Conservation (phyloP, 768 basidiomycete species). For the Lactifluus echinatus region DNA sequence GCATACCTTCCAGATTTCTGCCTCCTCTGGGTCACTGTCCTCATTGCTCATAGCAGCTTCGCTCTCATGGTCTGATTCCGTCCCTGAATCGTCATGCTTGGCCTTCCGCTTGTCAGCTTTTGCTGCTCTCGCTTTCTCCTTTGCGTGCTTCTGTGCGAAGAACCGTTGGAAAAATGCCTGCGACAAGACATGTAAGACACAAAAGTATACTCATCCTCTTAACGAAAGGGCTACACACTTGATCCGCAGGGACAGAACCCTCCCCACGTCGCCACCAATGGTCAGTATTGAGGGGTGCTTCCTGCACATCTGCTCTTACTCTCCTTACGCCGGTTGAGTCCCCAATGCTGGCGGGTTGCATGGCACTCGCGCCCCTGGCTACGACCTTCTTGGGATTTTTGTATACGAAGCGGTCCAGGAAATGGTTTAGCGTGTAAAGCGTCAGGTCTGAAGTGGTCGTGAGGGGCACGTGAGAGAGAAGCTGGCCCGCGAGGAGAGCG, state of each 20-base stretch:
- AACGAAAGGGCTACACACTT: conserved; percentile 40
- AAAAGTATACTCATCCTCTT: neutral
- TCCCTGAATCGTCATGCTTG: conserved; percentile 29
- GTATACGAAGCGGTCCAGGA: conserved; percentile 95
- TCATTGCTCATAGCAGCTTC: conserved; percentile 32
- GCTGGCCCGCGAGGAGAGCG: conserved; percentile 75
- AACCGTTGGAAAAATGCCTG: conserved; percentile 89
- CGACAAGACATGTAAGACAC: neutral
- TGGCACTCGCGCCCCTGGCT: conserved; percentile 75
- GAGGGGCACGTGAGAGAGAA: conserved; percentile 62
- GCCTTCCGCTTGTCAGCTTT: conserved; percentile 42
- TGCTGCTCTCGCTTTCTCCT: conserved; percentile 39
- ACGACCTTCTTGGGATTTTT: conserved; percentile 81
- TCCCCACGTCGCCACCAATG: conserved; percentile 61
- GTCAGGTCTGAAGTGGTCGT: conserved; percentile 83
- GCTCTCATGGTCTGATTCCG: conserved; percentile 28
- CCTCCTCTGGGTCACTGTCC: conserved; percentile 48
- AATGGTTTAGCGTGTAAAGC: conserved; percentile 87
- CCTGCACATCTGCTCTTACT: conserved; percentile 47
- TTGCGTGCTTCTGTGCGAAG: conserved; percentile 64
- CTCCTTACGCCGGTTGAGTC: conserved; percentile 65
- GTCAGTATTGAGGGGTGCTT: conserved; percentile 58
- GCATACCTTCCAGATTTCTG: conserved; percentile 82
- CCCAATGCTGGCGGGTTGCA: conserved; percentile 85
- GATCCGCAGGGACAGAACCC: conserved; percentile 78